These are phyloP conservation scores for Cercis canadensis DNA, from an alignment of 306 rosid genomes.

Conservation along the genomic window DNA sequence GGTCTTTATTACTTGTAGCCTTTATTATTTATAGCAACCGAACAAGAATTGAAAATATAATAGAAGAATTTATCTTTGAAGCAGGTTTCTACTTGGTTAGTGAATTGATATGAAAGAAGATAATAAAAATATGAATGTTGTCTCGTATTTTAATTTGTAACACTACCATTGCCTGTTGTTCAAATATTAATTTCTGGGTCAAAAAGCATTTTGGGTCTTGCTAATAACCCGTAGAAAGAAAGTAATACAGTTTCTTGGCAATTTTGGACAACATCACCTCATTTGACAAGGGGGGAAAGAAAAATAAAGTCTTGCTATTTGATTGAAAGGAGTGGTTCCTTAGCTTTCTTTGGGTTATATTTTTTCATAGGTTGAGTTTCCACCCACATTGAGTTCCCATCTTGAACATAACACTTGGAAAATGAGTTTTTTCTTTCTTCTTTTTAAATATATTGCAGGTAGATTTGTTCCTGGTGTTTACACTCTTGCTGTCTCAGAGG, in stretches of 20 bases:
- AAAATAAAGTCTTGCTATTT: neutral
- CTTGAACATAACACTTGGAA: neutral
- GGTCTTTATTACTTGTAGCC: too few relatives aligned
- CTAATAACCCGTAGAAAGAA: neutral
- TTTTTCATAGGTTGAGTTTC: too few relatives aligned
- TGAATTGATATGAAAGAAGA: too few relatives aligned
- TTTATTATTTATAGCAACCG: too few relatives aligned
- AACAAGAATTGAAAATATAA: too few relatives aligned
- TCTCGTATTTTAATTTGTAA: too few relatives aligned
- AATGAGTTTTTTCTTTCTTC: constrained; percentile 20
- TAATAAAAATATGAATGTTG: too few relatives aligned
- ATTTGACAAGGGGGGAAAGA: constrained; percentile 1
- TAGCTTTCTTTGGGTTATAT: neutral
- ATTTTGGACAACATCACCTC: constrained; percentile 13
- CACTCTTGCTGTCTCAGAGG: constrained; percentile 97
- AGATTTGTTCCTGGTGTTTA: constrained; percentile 87
- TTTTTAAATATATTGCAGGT: constrained; percentile 54
- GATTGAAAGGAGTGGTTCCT: neutral
- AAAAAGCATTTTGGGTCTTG: neutral
- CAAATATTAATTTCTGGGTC: too few relatives aligned
- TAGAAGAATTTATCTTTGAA: too few relatives aligned
- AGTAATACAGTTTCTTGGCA: neutral
- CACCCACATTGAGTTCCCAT: constrained; percentile 14
- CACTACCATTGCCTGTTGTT: too few relatives aligned
- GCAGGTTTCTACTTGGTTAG: too few relatives aligned